Evolutionary conservation across 2,329 filamentous ascomycete genomes (phyloP), one percentile per base, ranked within the genome.

Genomic region (Chrysoporthe puriensis): DNA sequence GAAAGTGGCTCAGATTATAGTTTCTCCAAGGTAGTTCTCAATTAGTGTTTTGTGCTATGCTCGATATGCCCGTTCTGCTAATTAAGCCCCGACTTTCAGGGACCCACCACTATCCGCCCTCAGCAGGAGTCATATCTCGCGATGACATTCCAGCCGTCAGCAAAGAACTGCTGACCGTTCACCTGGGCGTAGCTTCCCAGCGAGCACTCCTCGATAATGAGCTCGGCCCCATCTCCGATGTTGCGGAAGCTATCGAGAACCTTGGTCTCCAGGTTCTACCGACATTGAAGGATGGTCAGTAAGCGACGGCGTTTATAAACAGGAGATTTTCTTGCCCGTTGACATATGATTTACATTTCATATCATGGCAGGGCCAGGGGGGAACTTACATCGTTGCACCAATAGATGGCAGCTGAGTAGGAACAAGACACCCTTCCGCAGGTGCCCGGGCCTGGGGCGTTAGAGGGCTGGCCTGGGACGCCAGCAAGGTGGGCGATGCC

Each of bases 341-440:
- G 36, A 9, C 6, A 40, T 9, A 40, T 26, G 26, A 26, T 26
- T 18, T 40, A 4, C 16, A 4, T n/a, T 4, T 40, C 4, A 18
- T 4, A 40, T 4, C 13, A 21, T 11, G 16, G 26, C 4, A 46
- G 6, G 9, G 21, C 3, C 11, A 21, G 5, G 21, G 21, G 13
- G 21, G 4, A 44, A 70, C 70, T 67, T 60, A 74, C 72, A 18
- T 73, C 69, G 59, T 75, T 74, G 63, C 74, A 75, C 72, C 72
- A 74, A n/a, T 50, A 71, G 54, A 74, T 74, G 4, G 67, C 72
- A 2, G 70, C 61, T 0, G 63, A 61, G 9, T 64, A 71, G 0
- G 64, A 67, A 57, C 74, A 75, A 48, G 72, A 74, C 13, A 74
- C 72, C 1, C 69, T 69, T 11, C 63, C 68, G 52, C 72, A 74